Evolutionary conservation across 2,329 filamentous ascomycete species (phyloP).

Genomic region (Fusarium neocosmosporiellum): DNA sequence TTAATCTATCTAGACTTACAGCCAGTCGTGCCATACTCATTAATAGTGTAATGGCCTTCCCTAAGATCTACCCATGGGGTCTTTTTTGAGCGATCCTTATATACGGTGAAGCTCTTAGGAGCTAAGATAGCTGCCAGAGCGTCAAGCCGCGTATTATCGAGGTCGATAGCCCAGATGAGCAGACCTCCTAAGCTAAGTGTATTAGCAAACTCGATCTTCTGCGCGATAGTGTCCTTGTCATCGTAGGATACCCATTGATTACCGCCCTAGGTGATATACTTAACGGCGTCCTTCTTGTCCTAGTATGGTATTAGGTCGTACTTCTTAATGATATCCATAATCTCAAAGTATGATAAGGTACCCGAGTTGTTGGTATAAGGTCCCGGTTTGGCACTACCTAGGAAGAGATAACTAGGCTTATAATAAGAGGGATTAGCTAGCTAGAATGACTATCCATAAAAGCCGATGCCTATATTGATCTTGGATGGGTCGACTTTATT

Average conservation of each 20-base stretch:
- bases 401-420: conserved; percentile 30
- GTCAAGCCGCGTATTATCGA: conserved; percentile 26
- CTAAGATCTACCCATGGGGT: neutral
- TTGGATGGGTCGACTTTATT: conserved; percentile 54
- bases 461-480: conserved; percentile 55
- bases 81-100: conserved; percentile 15
- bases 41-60: neutral
- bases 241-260: conserved; percentile 55
- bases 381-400: conserved; percentile 23
- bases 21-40: conserved; percentile 5
- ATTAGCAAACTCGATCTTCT: conserved; percentile 44
- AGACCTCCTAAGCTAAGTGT: conserved; percentile 45
- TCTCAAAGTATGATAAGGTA: conserved; percentile 42
- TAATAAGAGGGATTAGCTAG: conserved; percentile 26
- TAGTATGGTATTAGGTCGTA: conserved; percentile 36
- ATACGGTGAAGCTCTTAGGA: conserved; percentile 5
- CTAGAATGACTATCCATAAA: conserved; percentile 50
- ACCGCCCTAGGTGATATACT: conserved; percentile 48
- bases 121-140: conserved; percentile 29
- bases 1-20: conserved; percentile 1
- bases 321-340: conserved; percentile 37
- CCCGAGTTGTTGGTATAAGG: conserved; percentile 38
- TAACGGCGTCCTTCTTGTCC: conserved; percentile 46
- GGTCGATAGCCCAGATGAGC: conserved; percentile 50
- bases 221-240: conserved; percentile 16